Base-by-base conservation (phyloP, 2,329 filamentous ascomycete genomes). In the Chaetomium globosum region DNA sequence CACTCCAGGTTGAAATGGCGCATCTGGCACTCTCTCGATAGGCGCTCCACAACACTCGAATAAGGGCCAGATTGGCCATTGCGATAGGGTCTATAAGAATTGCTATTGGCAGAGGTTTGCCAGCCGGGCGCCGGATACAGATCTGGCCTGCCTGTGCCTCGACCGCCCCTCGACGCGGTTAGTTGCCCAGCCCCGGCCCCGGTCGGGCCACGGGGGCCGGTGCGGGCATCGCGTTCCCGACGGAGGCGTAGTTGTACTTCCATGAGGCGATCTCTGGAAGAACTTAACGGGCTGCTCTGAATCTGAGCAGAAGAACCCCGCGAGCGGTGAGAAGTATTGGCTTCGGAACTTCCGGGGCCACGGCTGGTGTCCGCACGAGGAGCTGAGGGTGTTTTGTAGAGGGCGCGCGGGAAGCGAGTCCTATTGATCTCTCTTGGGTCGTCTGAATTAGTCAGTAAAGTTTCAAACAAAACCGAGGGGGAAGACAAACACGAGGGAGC, bases 1-100 rank as follows among this genome's bases (percentile, higher is more conserved):
- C 52, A 69, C 26, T 56, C 43, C 8, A 68, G 70, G 51, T 72
- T 71, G 63, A 71, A 71, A n/a, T 54, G 28, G 26, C 68, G 71
- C 8, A 21, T 39, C 60, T 70, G 71, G 46, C 70, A 72, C 61
- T 68, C 67, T 4, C 30, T 49, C 12, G 65, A 68, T 2, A 72
- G 61, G 1, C 16, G 46, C 54, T 51, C 26, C 4, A 28, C 21
- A 9, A 63, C 19, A 10, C 12, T 21, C 10, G 26, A 21, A 33
- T 31, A 10, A 6, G 9, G 16, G 28, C 19, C 19, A 33, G 30
- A 5, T 23, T 36, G 21, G 6, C 16, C 30, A 23, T 8, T 36
- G 30, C 19, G 9, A 30, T 12, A 10, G 52, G n/a, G 19, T 28
- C 12, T 13, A 2, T 16, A 12, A 19, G 3, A 7, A 23, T 7